Evolutionary conservation across 441 rosid species (phyloP).

Genomic region (Gossypium schwendimanii): DNA sequence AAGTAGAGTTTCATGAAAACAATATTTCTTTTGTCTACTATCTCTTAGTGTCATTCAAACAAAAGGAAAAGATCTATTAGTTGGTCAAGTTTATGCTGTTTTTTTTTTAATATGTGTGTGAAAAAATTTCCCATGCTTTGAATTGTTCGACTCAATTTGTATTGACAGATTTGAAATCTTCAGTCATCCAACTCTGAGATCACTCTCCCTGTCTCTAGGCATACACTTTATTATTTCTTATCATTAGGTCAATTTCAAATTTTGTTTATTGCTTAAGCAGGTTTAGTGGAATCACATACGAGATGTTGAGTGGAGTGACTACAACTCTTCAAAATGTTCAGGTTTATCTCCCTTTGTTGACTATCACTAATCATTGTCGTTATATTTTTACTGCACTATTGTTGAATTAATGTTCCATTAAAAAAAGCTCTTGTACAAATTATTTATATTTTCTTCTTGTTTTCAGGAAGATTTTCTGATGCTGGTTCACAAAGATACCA

Average conservation of each 20-base stretch:
- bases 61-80: not conserved
- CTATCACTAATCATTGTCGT: not conserved
- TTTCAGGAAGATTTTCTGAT: conserved; percentile 73
- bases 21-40: not conserved
- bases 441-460: conserved; percentile 25
- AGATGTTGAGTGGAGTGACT: conserved; percentile 72
- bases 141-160: not conserved
- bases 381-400: conserved; percentile 9
- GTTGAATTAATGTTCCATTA: conserved; percentile 8
- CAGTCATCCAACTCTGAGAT: not conserved
- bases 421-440: conserved; percentile 13
- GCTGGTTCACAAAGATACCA: conserved; percentile 76
- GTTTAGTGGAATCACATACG: conserved; percentile 82
- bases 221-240: not conserved
- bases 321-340: conserved; percentile 77
- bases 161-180: not conserved
- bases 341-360: conserved; percentile 28
- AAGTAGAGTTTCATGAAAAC: not conserved
- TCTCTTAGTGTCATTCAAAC: not conserved
- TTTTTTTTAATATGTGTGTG: not conserved
- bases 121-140: not conserved
- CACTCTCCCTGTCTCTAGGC: not conserved
- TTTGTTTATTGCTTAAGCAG: conserved; percentile 33
- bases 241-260: not conserved
- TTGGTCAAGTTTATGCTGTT: not conserved